These are phyloP conservation scores for Colletotrichum caudatum DNA, from an alignment of 2,329 filamentous ascomycete species.

Conservation along the genomic window DNA sequence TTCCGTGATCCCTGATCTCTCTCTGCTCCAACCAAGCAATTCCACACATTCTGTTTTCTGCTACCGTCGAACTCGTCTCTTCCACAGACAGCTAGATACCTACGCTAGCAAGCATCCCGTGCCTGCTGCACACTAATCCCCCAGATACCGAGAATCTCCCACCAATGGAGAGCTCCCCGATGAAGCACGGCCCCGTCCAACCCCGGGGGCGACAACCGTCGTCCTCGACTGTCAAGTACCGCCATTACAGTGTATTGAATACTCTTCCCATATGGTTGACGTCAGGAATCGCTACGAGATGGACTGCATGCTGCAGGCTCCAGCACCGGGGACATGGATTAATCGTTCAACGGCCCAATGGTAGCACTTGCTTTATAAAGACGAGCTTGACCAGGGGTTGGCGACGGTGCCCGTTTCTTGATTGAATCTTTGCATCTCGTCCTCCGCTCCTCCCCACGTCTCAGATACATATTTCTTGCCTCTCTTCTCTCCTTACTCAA, in stretches of 20 bases:
- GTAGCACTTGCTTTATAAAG: constrained; percentile 6
- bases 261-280: constrained; percentile 27
- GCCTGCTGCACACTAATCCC: not conserved
- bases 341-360: constrained; percentile 4
- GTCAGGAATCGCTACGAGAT: constrained; percentile 14
- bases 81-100: not conserved
- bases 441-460: not conserved
- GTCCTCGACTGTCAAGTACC: not conserved
- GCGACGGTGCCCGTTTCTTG: not conserved
- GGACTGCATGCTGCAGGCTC: not conserved
- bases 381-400: not conserved
- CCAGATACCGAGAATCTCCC: not conserved
- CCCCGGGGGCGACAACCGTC: not conserved
- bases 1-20: constrained; percentile 18
- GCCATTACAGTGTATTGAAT: too few relatives aligned
- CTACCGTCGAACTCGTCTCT: not conserved
- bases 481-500: not conserved
- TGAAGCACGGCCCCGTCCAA: constrained; percentile 7
- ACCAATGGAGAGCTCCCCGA: constrained; percentile 15
- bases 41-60: not conserved
- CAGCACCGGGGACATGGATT: not conserved
- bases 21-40: not conserved
- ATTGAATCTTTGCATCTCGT: not conserved
- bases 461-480: not conserved
- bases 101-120: not conserved